Base-by-base conservation (phyloP, 257 asterid species). In the Mitragyna speciosa region DNA sequence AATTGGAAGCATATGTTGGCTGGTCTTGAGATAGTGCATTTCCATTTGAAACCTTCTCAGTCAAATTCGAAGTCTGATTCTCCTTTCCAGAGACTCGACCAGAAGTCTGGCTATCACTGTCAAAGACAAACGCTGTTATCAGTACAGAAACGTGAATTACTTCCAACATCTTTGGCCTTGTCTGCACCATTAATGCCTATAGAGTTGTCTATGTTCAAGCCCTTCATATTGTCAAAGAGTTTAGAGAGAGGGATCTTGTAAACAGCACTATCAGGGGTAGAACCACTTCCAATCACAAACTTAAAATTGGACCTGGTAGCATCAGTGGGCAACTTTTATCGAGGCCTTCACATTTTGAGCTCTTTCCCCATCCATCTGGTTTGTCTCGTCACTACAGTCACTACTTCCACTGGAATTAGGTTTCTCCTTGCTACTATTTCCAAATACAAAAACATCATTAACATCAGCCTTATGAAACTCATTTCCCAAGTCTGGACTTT, bases 221-320 rank as follows among this genome's bases (percentile, higher is more conserved):
- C 82, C 85, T 84, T 90, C 93, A 96, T 88, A 84, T 87, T 88
- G 76, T 86, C 78, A 17, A 87, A 76, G 78, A 93, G 79, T 79
- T 86, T 84, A 80, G 80, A 87, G n/a, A 81, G 78, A 78, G 86
- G 83, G 84, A 65, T 70, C 84, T 84, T 82, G 81, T 86, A 85
- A 56, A 81, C 75, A 72, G 85, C 82, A 66, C 77, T 78, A 69
- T 85, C 87, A 66, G 79, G 76, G 84, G 49, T 74, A 76, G 80
- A 68, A 71, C 78, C 75, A 75, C 81, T 54, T 58, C 68, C 87
- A 75, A 74, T 74, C 66, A 70, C 85, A 75, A 73, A 83, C 52
- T 85, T 84, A 76, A 74, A 79, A 26, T 81, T 80, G 76, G 68
- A 67, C 59, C 30, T 26, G 16, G 19, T 43, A 22, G 73, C 69